Base-by-base conservation (phyloP, 345 rosid species). In the Eucalyptus curtisii region DNA sequence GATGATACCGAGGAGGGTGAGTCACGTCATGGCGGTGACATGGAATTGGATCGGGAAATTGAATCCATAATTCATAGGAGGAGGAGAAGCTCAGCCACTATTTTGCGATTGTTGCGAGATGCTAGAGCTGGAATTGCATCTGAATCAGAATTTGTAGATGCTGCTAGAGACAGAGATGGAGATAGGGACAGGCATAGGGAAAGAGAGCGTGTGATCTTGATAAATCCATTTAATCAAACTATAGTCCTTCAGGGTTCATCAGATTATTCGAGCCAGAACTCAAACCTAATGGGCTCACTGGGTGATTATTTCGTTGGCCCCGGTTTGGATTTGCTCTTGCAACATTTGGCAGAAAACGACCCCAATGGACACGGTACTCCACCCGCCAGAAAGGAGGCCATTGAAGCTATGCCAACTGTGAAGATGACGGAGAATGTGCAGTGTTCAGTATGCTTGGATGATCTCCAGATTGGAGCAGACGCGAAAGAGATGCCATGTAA, bases 401-500 rank as follows among this genome's bases (percentile, higher is more conserved):
- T 96, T 31, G 96, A 96, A 88, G 93, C 90, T 93, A 80, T 97
- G 94, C 95, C 93, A 1, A 89, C 88, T 8, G 96, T 95, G 90
- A 89, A 61, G 84, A 86, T 95, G 33, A 86, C 89, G 86, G 98
- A 94, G 90, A 85, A 59, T 86, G 48, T 91, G 87, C 98, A 95
- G 84, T 97, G 99, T 91, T 90, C 94, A 4, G 97, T 97, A 79
- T 97, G 99, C 91, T 94, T 97, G 92, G 98, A 97, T 92, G 97
- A 96, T 88, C 92, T 96, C 85, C 95, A 95, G 90, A 68, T 93
- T 71, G 96, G 97, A 13, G 68, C 86, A 2, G 95, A 93, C 85
- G 97, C 95, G 3, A 97, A 90, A 90, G 97, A 97, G 91, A 96
- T 96, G 99, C 99, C 99, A 4, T 97, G 99, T 91, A 93, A 94